Evolutionary conservation across 139 green algal species (phyloP).

Genomic region (Chloropicon primus): DNA sequence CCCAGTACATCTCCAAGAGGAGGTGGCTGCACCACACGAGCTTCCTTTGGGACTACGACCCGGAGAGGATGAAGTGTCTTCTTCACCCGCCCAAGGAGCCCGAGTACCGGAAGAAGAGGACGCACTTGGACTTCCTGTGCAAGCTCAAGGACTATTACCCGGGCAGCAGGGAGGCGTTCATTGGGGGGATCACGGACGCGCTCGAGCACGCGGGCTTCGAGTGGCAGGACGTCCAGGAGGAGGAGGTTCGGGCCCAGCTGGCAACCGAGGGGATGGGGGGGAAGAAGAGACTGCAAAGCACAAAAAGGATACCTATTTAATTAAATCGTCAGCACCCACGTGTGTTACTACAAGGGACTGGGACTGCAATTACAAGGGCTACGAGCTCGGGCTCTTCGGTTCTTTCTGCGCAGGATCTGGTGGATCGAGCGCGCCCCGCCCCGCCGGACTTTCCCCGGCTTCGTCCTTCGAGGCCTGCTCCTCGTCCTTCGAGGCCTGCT

Average conservation of each 20-base stretch:
- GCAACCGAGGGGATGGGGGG: background rate
- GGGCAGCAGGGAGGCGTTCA: background rate
- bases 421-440: too few relatives aligned
- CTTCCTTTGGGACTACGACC: conserved; percentile 84
- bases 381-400: too few relatives aligned
- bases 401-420: too few relatives aligned
- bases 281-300: background rate
- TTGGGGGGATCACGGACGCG: background rate
- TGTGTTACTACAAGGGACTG: too few relatives aligned
- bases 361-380: too few relatives aligned
- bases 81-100: conserved; percentile 50
- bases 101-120: conserved; percentile 37
- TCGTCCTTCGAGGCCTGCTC: too few relatives aligned
- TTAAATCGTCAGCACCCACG: too few relatives aligned
- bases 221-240: background rate
- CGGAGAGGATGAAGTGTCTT: conserved; percentile 57
- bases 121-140: background rate
- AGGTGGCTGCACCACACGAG: conserved; percentile 95
- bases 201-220: background rate
- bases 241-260: background rate
- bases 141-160: background rate
- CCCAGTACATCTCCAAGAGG: conserved; percentile 81
- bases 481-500: too few relatives aligned
- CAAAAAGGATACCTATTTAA: background rate
- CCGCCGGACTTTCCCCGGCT: too few relatives aligned